These are phyloP conservation scores for Termitomyces sp. DNA, from an alignment of 768 basidiomycete species.

Conservation along the genomic window DNA sequence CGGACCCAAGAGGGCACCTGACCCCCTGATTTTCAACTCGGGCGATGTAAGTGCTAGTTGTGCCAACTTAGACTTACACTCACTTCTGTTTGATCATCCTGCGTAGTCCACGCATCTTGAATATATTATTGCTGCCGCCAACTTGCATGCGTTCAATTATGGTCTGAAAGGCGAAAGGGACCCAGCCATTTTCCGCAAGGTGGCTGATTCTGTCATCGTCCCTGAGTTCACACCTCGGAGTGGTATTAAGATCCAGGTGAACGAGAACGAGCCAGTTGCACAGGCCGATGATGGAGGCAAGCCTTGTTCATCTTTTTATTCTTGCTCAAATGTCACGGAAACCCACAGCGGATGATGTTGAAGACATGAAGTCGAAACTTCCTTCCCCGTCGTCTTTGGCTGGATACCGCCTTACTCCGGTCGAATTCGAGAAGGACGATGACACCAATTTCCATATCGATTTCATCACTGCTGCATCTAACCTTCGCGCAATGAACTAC, in stretches of 20 bases:
- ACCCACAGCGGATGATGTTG: conserved; percentile 50
- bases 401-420: conserved; percentile 93
- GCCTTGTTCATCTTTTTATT: conserved; percentile 13
- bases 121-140: conserved; percentile 91
- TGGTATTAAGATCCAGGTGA: conserved; percentile 91
- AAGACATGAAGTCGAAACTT: conserved; percentile 62
- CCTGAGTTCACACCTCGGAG: conserved; percentile 93
- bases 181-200: conserved; percentile 74
- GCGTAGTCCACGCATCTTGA: conserved; percentile 77
- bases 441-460: conserved; percentile 98
- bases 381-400: conserved; percentile 90
- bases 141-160: conserved; percentile 97
- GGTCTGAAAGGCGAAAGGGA: conserved; percentile 90
- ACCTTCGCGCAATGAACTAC: conserved; percentile 95
- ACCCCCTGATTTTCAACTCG: conserved; percentile 82
- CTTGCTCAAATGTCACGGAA: neutral
- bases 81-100: neutral
- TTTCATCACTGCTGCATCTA: conserved; percentile 97
- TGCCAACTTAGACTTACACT: conserved; percentile 2
- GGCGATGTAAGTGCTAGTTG: conserved; percentile 61
- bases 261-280: conserved; percentile 85
- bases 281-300: conserved; percentile 45
- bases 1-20: conserved; percentile 96
- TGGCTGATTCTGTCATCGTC: conserved; percentile 79
- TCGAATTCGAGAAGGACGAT: conserved; percentile 99